phyloP scores from a whole-genome alignment of 768 basidiomycete genomes.

The Kwoniella bestiolae region DNA sequence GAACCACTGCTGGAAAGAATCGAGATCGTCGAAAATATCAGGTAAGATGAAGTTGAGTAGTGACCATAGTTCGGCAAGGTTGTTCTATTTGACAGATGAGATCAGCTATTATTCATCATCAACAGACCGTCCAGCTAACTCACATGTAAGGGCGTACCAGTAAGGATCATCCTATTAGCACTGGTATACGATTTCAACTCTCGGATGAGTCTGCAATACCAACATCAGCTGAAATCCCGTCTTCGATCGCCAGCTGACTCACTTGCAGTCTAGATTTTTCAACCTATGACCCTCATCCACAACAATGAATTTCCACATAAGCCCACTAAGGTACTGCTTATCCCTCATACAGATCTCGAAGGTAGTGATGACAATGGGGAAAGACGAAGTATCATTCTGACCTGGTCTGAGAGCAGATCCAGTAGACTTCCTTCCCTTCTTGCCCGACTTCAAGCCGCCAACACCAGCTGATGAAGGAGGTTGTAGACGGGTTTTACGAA shows the following conservation, averaged over 20 bases:
- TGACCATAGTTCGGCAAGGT: conserved; percentile 91
- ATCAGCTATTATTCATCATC: conserved; percentile 16
- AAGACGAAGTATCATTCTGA: conserved; percentile 59
- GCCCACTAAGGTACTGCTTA: conserved; percentile 67
- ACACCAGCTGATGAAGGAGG: conserved; percentile 51
- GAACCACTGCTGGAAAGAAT: conserved; percentile 85
- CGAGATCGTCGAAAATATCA: conserved; percentile 85
- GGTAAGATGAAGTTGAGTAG: conserved; percentile 95
- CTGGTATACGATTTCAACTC: conserved; percentile 86
- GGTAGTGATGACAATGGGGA: conserved; percentile 86
- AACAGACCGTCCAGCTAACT: conserved; percentile 47
- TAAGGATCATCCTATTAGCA: conserved; percentile 88
- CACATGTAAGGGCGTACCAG: conserved; percentile 94
- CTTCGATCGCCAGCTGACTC: conserved; percentile 42
- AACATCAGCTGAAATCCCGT: conserved; percentile 2
- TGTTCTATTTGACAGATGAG: conserved; percentile 68
- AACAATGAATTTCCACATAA: conserved; percentile 77
- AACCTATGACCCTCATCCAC: conserved; percentile 79
- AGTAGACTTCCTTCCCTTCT: conserved; percentile 29
- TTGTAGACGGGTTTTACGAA: conserved; percentile 69
- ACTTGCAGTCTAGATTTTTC: conserved; percentile 89
- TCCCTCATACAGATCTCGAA: conserved; percentile 93
- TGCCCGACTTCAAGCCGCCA: conserved; percentile 37
- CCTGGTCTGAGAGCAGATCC: conserved; percentile 36
- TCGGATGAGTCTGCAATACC: conserved; percentile 66